Conservation (phyloP, 345 rosid genomes). For the Psidium friedrichsthalianum region DNA sequence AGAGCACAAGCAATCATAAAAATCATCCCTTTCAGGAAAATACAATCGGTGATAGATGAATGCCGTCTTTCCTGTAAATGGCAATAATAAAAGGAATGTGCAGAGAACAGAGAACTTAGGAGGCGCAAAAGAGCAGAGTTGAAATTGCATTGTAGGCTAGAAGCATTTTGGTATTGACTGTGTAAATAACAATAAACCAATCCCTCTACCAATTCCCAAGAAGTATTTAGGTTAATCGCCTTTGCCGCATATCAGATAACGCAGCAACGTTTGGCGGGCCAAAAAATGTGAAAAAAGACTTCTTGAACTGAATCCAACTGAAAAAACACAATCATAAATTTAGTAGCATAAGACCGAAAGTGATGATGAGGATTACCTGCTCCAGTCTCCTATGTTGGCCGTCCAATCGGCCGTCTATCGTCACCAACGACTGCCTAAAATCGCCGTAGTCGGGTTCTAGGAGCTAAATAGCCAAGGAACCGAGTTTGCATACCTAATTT, state of each 20-base stretch:
- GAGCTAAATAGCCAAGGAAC: too few relatives aligned
- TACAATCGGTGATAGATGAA: neutral
- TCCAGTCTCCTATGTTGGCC: constrained; percentile 52
- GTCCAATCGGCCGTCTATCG: too few relatives aligned
- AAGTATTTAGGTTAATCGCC: constrained; percentile 42
- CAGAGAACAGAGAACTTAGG: neutral
- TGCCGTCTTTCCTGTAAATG: constrained; percentile 49
- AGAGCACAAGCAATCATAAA: neutral
- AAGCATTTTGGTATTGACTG: neutral
- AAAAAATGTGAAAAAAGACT: neutral
- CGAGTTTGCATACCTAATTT: too few relatives aligned
- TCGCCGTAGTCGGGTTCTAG: too few relatives aligned
- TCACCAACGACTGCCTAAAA: too few relatives aligned
- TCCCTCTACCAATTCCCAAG: constrained; percentile 77
- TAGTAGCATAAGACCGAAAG: neutral
- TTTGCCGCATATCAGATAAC: constrained; percentile 16
- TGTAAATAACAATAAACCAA: neutral
- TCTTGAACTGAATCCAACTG: neutral
- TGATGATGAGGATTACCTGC: constrained; percentile 23
- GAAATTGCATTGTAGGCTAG: neutral
- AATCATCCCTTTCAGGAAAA: neutral
- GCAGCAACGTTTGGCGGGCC: neutral
- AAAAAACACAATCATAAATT: neutral
- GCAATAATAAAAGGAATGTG: neutral
- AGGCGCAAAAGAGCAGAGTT: neutral